phyloP scores from a whole-genome alignment of 2,329 filamentous ascomycete genomes.

The Talaromyces sp. region DNA sequence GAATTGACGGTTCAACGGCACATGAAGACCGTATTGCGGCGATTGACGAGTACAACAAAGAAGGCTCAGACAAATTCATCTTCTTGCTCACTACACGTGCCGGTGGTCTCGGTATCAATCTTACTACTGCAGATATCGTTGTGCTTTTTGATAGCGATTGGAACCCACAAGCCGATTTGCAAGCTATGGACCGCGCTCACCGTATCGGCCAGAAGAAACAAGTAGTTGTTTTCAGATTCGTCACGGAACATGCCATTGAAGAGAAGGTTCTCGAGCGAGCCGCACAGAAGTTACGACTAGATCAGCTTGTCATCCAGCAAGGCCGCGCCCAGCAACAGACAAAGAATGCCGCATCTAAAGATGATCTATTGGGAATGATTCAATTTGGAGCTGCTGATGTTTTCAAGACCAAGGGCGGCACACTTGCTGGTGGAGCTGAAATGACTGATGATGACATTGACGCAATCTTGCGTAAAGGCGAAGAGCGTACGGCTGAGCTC shows the following conservation, averaged over 20 bases:
- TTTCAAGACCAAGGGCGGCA: slow-evolving; percentile 71
- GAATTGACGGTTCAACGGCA: slow-evolving; percentile 93
- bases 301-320: slow-evolving; percentile 97
- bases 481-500: slow-evolving; percentile 82
- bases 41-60: slow-evolving; percentile 98
- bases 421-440: slow-evolving; percentile 59
- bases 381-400: slow-evolving; percentile 97
- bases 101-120: slow-evolving; percentile 92
- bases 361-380: slow-evolving; percentile 96
- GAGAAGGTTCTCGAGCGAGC: slow-evolving; percentile 97
- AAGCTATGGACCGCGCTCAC: slow-evolving; percentile 98
- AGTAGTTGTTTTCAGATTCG: slow-evolving; percentile 92
- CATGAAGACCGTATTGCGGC: slow-evolving; percentile 97
- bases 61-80: slow-evolving; percentile 91
- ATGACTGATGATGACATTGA: slow-evolving; percentile 90
- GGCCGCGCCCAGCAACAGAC: slow-evolving; percentile 86
- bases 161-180: slow-evolving; percentile 97
- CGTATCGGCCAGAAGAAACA: slow-evolving; percentile 99
- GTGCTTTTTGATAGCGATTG: slow-evolving; percentile 97
- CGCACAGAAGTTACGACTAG: slow-evolving; percentile 91
- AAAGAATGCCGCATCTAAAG: slow-evolving; percentile 91
- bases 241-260: slow-evolving; percentile 97
- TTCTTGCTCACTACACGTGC: slow-evolving; percentile 94
- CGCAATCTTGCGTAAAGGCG: slow-evolving; percentile 78
- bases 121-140: slow-evolving; percentile 93